phyloP scores from a whole-genome alignment of 1,284 basidiomycete genomes.

The Tilletia walkeri region DNA sequence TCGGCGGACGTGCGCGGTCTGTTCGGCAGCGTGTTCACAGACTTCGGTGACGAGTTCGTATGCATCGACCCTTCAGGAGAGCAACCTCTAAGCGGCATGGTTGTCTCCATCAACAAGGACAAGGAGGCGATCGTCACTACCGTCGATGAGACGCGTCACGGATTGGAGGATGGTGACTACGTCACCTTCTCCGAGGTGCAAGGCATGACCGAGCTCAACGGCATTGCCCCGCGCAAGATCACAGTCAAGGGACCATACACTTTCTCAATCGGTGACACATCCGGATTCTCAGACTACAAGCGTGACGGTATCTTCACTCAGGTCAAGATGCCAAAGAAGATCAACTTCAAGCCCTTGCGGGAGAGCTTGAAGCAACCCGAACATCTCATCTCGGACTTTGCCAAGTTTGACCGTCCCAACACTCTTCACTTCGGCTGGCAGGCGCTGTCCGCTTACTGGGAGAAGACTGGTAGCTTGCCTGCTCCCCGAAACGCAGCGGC shows the following conservation, averaged over 20 bases:
- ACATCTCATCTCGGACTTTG: conserved; percentile 92
- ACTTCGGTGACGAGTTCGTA: conserved; percentile 90
- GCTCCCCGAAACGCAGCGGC: conserved; percentile 80
- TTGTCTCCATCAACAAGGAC: conserved; percentile 67
- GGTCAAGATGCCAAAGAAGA: conserved; percentile 96
- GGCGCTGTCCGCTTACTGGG: conserved; percentile 78
- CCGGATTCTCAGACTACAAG: conserved; percentile 68
- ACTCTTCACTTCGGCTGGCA: conserved; percentile 93
- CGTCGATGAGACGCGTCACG: conserved; percentile 93
- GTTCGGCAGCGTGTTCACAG: conserved; percentile 94
- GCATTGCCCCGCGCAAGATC: conserved; percentile 84
- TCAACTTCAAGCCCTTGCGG: conserved; percentile 78
- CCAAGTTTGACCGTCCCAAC: conserved; percentile 90
- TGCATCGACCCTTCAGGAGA: conserved; percentile 95
- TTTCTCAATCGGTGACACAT: conserved; percentile 56
- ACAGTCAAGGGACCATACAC: conserved; percentile 72
- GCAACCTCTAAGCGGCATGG: conserved; percentile 89
- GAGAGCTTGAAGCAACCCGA: conserved; percentile 83
- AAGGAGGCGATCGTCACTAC: conserved; percentile 90
- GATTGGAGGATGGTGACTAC: conserved; percentile 95
- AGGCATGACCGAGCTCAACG: conserved; percentile 89
- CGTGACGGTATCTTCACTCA: conserved; percentile 94
- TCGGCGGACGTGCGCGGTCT: conserved; percentile 87
- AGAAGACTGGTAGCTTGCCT: conserved; percentile 71
- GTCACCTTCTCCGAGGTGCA: conserved; percentile 97